A percentile compares a stretch with the other conserved stretches of the same genome.
phyloP scores from a whole-genome alignment of 1,139 yeast genomes.

The Suhomyces terraborum region DNA sequence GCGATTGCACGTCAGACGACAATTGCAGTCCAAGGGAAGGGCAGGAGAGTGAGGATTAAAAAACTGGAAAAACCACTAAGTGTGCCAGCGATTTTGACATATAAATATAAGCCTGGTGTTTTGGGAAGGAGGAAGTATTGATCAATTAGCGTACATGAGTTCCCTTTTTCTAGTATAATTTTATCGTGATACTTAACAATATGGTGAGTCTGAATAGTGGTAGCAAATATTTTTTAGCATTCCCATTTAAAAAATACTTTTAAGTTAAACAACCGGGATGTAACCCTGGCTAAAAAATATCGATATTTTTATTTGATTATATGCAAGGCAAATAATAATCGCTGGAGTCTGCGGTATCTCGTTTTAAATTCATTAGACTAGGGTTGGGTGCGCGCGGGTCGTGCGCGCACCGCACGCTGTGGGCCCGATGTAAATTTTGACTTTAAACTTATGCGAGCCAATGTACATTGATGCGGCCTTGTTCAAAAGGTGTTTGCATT shows the following conservation, averaged over 20 bases:
- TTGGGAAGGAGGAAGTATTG: conserved; percentile 4
- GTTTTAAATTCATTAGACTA: no score
- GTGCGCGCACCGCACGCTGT: no score
- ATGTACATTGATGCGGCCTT: no score
- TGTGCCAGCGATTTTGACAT: conserved; percentile 9
- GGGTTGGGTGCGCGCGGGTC: no score
- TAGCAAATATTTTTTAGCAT: conserved; percentile 11
- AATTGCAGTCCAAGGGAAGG: background rate
- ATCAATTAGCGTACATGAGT: conserved; percentile 5
- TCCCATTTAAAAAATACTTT: conserved; percentile 7
- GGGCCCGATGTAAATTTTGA: no score
- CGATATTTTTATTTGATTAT: no score
- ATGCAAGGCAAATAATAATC: conserved; percentile 4
- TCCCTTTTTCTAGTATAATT: conserved; percentile 11
- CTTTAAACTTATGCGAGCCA: no score
- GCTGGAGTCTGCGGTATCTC: no score
- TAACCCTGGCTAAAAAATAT: no score
- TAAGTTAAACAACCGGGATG: conserved; percentile 2
- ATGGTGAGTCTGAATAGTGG: conserved; percentile 6
- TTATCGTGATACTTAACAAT: conserved; percentile 16
- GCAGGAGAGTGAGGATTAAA: conserved; percentile 5
- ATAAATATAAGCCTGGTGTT: conserved; percentile 10
- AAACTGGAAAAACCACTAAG: conserved; percentile 5
- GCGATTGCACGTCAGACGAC: conserved; percentile 3
- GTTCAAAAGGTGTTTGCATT: no score